A percentile compares a stretch with the other conserved stretches of the same genome.
phyloP scores from a whole-genome alignment of 768 basidiomycete species.

The Boletus huronensis region DNA sequence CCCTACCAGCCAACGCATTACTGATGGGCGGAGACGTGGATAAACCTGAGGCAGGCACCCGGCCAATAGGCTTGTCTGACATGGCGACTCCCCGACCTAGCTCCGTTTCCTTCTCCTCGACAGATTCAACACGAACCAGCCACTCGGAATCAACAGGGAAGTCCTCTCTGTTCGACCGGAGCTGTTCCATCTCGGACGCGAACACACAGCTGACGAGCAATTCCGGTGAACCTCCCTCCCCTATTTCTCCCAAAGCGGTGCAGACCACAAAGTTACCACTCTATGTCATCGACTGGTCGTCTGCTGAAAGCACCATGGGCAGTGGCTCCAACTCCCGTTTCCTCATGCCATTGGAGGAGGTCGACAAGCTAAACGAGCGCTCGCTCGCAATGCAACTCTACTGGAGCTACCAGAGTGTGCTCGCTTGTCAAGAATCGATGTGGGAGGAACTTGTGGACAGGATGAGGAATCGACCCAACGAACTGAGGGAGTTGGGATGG shows the following conservation, averaged over 20 bases:
- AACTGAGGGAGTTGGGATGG: slow-evolving; percentile 62
- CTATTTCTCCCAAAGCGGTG: slow-evolving; percentile 6
- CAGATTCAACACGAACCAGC: slow-evolving; percentile 35
- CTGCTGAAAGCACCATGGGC: slow-evolving; percentile 41
- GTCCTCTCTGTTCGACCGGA: slow-evolving; percentile 31
- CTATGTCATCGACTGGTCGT: slow-evolving; percentile 47
- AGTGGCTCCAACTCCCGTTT: slow-evolving; percentile 31
- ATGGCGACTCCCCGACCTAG: slow-evolving; percentile 33
- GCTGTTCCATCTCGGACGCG: slow-evolving; percentile 26
- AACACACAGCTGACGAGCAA: slow-evolving; percentile 21
- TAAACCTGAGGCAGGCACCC: slow-evolving; percentile 22
- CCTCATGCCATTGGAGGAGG: slow-evolving; percentile 40
- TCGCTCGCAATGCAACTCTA: slow-evolving; percentile 72
- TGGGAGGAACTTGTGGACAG: slow-evolving; percentile 70
- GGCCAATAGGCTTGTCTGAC: slow-evolving; percentile 11
- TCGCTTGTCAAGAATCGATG: slow-evolving; percentile 71
- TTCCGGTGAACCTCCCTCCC: slow-evolving; percentile 22
- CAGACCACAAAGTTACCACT: slow-evolving; percentile 24
- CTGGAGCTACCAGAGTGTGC: slow-evolving; percentile 54
- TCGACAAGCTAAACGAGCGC: slow-evolving; percentile 50
- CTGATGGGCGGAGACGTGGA: slow-evolving; percentile 25
- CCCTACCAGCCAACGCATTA: slow-evolving; percentile 25
- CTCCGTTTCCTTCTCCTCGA: slow-evolving; percentile 54
- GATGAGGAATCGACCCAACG: slow-evolving; percentile 52
- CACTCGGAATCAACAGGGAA: slow-evolving; percentile 33